Base-by-base conservation (phyloP, 495 filamentous ascomycete genomes). In the Penicillium fimorum region DNA sequence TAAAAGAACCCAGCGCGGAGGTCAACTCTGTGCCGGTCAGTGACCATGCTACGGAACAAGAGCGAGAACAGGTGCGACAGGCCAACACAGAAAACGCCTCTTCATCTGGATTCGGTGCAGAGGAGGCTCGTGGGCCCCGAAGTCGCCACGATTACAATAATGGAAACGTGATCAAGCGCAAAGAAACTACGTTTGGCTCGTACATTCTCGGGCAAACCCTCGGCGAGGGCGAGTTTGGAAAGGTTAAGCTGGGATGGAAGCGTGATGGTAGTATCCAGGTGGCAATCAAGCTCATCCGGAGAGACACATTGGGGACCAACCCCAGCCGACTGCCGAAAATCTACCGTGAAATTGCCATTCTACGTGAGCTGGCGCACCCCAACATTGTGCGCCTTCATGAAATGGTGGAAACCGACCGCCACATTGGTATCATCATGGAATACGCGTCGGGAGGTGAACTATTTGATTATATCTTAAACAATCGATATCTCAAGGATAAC, bases 221-320 rank as follows among this genome's bases (percentile, higher is more conserved):
- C 27, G 94, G 94, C 47, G 94, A 97, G 76, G 94, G 94, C 32
- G 94, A 99, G 66, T 99, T 99, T 69, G 94, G 94, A 50, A 99
- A 99, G 67, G 94, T 99, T 62, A 97, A 97, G 71, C 82, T 99
- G 63, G 94, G 94, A n/a, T 99, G 95, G 94, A 97, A 96, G 74
- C 86, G 88, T 68, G 92, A 96, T 71, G 91, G 91, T 27, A 92
- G 88, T 55, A 87, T 96, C 43, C 81, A 98, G 78, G 94, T 99
- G 56, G 94, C 94, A 57, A 96, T 99, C 77, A 99, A 99, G 71
- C 87, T 99, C 58, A 97, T 99, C 67, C 88, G 93, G 40, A 83
- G 91, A 44, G 94, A 97, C 63, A 85, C 84, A 12, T 78, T 99
- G 29, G 91, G 90, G 22, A 84, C 83, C 32, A 97, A 97, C 66